Base-by-base conservation (phyloP, 1,139 yeast species). In the Lodderomyces parapsilosis region DNA sequence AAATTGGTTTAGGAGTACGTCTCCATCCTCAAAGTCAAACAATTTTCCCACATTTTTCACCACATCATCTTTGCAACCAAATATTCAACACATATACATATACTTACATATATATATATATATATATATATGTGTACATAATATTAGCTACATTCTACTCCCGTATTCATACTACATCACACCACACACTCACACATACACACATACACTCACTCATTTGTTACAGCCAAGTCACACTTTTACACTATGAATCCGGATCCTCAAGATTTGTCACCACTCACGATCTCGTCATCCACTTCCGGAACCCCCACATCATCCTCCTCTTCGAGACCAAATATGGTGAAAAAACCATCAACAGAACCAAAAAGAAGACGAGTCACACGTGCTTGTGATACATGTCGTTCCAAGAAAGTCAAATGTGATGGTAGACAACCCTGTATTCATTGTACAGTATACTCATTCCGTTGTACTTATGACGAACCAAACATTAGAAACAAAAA, bases 371-470 rank as follows among this genome's bases (percentile, higher is more conserved):
- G 90, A 55, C 67, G 96, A 43, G 96, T 88, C 23, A 80, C 93
- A 1, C 68, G 93, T 43, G 96, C 96, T 2, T 89, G 96, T 61
- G 93, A 86, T 55, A 81, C 81, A 47, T 89, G 94, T 62, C 66
- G 84, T 55, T 74, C 80, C 60, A 83, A 86, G 60, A 89, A 89
- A 62, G 91, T 88, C 54, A 86, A 86, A 57, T 89, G 96, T 63
- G 94, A 88, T 51, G 96, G 96, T 13, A 80, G 81, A 57, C 83
- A 82, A 54, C 96, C 96, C 1, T 89, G 96, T 63, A 83, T 84
- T 39, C 94, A 86, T 59, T 88, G 96, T 59, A 86, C 96, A 0
- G 96, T 89, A 1, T 90, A 89, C 62, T 82, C 89, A 8, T 87
- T 85, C 61, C 65, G 75, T 46, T 86, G 93, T 60, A 73, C 81